These are phyloP conservation scores for Crotalaria pallida DNA, from an alignment of 306 rosid species.

Conservation along the genomic window DNA sequence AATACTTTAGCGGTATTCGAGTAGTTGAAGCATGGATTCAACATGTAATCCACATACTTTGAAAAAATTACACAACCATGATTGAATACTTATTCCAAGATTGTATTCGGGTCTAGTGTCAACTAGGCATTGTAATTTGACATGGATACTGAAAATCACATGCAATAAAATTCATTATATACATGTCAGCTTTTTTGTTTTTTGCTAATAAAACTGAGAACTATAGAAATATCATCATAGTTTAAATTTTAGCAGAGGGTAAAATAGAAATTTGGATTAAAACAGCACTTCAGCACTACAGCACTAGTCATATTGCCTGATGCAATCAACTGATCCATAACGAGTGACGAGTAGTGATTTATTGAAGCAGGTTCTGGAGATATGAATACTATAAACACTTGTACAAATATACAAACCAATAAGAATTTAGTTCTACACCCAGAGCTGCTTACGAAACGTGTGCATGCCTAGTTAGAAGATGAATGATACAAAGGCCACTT, in stretches of 20 bases:
- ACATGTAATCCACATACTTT: background rate
- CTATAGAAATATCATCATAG: background rate
- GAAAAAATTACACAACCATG: background rate
- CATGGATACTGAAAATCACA: background rate
- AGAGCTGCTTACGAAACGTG: background rate
- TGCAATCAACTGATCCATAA: constrained; percentile 5
- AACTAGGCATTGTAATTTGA: background rate
- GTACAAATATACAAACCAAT: background rate
- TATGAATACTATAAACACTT: background rate
- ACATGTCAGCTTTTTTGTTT: background rate
- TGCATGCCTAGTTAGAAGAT: constrained; percentile 16
- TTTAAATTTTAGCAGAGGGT: background rate
- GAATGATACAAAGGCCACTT: constrained; percentile 1
- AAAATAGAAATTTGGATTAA: background rate
- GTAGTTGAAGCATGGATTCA: constrained; percentile 12
- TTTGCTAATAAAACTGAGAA: background rate
- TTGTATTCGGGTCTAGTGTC: background rate
- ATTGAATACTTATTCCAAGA: background rate
- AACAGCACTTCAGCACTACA: constrained; percentile 3
- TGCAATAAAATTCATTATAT: background rate
- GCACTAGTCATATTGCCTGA: background rate
- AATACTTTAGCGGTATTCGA: background rate
- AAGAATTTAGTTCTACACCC: background rate
- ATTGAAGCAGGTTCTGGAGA: background rate
- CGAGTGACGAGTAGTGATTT: background rate